A percentile compares a stretch with the other conserved stretches of the same genome.
Conservation (phyloP, 2,329 filamentous ascomycete genomes). For the Emergomyces pasteurianus region DNA sequence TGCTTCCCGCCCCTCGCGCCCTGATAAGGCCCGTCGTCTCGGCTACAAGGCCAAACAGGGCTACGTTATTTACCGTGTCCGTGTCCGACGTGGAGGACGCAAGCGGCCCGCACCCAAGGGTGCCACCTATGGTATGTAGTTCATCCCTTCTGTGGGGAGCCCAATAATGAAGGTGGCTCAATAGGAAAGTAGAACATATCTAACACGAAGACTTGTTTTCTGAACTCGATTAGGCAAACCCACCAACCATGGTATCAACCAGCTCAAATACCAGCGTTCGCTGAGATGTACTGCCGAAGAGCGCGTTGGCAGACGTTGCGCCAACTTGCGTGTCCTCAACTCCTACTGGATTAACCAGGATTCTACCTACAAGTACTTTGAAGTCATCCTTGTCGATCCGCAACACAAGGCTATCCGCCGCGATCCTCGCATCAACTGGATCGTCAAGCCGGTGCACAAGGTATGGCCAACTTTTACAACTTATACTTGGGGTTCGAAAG, state of each 20-base stretch:
- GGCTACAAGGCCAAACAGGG: slow-evolving; percentile 99
- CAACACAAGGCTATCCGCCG: slow-evolving; percentile 99
- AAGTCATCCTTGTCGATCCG: slow-evolving; percentile 98
- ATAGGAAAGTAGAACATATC: background rate
- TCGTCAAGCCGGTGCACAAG: slow-evolving; percentile 99
- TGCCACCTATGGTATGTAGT: slow-evolving; percentile 97
- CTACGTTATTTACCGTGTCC: slow-evolving; percentile 99
- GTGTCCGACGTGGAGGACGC: slow-evolving; percentile 96
- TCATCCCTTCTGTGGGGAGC: slow-evolving; percentile 29
- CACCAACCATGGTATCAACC: slow-evolving; percentile 99
- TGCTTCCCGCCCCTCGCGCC: slow-evolving; percentile 92
- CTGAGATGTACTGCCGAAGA: slow-evolving; percentile 97
- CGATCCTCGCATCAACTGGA: slow-evolving; percentile 99
- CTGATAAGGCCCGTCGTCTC: slow-evolving; percentile 99
- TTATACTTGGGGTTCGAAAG: background rate
- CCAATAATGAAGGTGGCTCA: background rate
- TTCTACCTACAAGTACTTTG: slow-evolving; percentile 99
- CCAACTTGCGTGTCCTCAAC: slow-evolving; percentile 98
- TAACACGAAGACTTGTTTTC: background rate
- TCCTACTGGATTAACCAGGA: slow-evolving; percentile 99
- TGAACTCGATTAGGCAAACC: slow-evolving; percentile 68
- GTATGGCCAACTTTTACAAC: slow-evolving; percentile 20
- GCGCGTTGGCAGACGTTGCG: slow-evolving; percentile 97
- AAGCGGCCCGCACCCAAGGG: slow-evolving; percentile 95
- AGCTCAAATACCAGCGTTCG: slow-evolving; percentile 99